Conservation (phyloP, 23 red algal species). For the Gracilaria caudata region DNA sequence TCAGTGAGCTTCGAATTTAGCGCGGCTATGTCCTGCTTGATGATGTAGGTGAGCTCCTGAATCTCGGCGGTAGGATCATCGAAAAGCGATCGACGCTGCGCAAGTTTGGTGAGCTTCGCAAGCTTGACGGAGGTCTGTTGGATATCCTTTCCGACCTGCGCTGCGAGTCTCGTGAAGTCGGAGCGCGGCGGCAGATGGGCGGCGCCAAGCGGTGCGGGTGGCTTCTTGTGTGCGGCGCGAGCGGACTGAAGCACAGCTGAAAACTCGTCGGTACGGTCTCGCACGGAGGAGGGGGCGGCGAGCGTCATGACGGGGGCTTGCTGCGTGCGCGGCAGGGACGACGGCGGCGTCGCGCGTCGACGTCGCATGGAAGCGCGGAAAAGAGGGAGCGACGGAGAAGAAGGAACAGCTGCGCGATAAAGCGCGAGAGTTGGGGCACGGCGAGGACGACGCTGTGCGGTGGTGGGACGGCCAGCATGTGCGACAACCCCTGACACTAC, state of each 20-base stretch:
- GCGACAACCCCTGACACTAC: neutral
- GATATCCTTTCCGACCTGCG: conserved; percentile 73
- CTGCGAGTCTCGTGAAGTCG: conserved; percentile 73
- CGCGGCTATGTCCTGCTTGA: conserved; percentile 91
- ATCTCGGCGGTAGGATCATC: conserved; percentile 96
- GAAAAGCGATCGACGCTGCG: conserved; percentile 80
- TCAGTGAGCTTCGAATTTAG: conserved; percentile 84
- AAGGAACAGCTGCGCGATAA: neutral
- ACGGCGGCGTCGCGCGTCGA: conserved; percentile 1
- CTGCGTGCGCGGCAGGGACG: neutral
- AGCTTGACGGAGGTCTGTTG: conserved; percentile 82
- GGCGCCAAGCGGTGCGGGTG: conserved; percentile 11
- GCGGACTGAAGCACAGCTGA: conserved; percentile 34
- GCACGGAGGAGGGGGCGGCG: conserved; percentile 53
- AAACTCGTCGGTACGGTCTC: conserved; percentile 71
- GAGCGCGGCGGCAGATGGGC: conserved; percentile 59
- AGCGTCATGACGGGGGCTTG: conserved; percentile 26
- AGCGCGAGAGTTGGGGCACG: neutral
- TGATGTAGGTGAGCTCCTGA: conserved; percentile 80
- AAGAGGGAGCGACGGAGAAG: neutral
- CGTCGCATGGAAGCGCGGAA: conserved; percentile 10
- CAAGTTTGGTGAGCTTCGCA: conserved; percentile 75
- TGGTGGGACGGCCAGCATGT: too few species aligned
- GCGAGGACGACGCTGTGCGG: neutral
- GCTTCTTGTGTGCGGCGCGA: conserved; percentile 44